phyloP scores from a whole-genome alignment of 306 rosid species.

The Sindora glabra region DNA sequence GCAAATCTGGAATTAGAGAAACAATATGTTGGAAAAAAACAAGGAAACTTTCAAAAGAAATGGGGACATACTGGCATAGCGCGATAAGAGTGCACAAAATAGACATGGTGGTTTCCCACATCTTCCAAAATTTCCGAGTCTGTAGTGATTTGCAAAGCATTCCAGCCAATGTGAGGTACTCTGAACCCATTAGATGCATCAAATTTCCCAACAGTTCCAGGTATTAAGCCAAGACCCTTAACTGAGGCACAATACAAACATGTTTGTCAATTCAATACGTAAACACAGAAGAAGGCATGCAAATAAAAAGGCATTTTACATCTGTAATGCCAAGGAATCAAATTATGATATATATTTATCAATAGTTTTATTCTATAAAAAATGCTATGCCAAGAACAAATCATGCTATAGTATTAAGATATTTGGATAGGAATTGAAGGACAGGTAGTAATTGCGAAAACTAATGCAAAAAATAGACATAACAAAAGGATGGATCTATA shows the following conservation, averaged over 20 bases:
- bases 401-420: background rate
- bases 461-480: background rate
- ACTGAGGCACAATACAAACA: constrained; percentile 53
- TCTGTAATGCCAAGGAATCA: background rate
- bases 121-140: constrained; percentile 84
- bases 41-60: background rate
- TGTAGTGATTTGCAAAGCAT: constrained; percentile 55
- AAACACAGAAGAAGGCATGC: background rate
- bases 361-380: background rate
- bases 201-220: constrained; percentile 87
- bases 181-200: constrained; percentile 83
- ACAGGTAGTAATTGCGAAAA: background rate
- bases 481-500: background rate
- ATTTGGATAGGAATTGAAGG: background rate
- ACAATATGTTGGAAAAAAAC: constrained; percentile 3
- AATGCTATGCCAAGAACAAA: too few species aligned
- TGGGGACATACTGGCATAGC: constrained; percentile 63
- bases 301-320: background rate
- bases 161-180: constrained; percentile 99
- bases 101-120: constrained; percentile 70
- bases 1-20: too few species aligned
- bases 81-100: constrained; percentile 92
- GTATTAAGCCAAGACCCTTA: constrained; percentile 88
- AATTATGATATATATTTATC: too few species aligned
- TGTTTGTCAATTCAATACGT: constrained; percentile 15